Percentiles rank a stretch among this genome's conserved stretches.
Conservation (phyloP, 306 rosid genomes). For the Prinsepia uniflora region DNA sequence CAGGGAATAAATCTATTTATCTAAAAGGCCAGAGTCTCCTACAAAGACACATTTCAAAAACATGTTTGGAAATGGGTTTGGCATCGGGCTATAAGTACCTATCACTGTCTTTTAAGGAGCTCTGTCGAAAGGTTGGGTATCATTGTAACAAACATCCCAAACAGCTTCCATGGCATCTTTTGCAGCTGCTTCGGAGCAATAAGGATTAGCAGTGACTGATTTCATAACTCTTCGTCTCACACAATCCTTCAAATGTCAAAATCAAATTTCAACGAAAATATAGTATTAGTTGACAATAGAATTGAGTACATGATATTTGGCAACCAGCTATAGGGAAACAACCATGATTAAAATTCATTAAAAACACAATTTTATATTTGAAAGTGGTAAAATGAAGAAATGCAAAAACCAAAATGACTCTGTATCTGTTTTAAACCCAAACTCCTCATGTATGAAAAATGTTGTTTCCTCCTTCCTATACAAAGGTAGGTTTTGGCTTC, state of each 20-base stretch:
- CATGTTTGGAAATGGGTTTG: constrained; percentile 21
- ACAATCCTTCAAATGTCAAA: constrained; percentile 63
- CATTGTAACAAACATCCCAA: constrained; percentile 89
- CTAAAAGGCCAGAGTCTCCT: constrained; percentile 7
- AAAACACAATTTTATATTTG: neutral
- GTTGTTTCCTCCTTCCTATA: neutral
- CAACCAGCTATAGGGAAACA: neutral
- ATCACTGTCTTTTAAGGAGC: constrained; percentile 49
- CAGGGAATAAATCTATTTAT: constrained; percentile 18
- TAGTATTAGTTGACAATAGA: neutral
- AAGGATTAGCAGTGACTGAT: constrained; percentile 56
- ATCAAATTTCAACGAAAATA: constrained; percentile 11
- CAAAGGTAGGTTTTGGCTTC: neutral
- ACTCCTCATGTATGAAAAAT: neutral
- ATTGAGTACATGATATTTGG: neutral
- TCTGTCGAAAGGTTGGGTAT: constrained; percentile 71
- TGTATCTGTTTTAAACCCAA: neutral
- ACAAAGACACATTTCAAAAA: constrained; percentile 18
- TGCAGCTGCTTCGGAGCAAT: constrained; percentile 53
- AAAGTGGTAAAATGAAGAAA: neutral
- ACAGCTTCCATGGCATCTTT: constrained; percentile 88
- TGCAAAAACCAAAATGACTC: neutral
- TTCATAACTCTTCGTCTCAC: constrained; percentile 76
- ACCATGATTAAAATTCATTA: neutral
- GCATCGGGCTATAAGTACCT: constrained; percentile 5